A percentile compares a stretch with the other conserved stretches of the same genome.
These are phyloP conservation scores for Athelia sp. DNA, from an alignment of 1,284 basidiomycete species.

Conservation along the genomic window DNA sequence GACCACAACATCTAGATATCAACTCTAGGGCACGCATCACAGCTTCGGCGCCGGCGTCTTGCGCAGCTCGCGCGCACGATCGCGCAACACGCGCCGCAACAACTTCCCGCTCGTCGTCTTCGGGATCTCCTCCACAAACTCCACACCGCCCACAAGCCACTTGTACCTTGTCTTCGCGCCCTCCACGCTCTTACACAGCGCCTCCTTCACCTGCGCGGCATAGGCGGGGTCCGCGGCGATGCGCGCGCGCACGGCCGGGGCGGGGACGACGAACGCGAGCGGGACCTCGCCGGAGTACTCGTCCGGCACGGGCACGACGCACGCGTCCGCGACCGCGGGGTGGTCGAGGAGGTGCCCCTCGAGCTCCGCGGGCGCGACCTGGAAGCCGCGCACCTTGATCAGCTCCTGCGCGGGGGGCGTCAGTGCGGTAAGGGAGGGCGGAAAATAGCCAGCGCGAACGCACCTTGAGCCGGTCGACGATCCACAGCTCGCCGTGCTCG, in stretches of 20 bases:
- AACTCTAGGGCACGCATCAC: no score
- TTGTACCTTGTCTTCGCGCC: constrained; percentile 72
- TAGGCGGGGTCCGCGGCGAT: constrained; percentile 27
- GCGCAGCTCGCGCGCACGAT: constrained; percentile 28
- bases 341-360: constrained; percentile 73
- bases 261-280: constrained; percentile 62
- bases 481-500: constrained; percentile 48
- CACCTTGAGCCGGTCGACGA: constrained; percentile 65
- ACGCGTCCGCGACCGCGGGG: constrained; percentile 48
- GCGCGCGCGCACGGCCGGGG: constrained; percentile 35
- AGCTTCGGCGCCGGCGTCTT: not conserved
- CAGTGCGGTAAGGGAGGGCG: no score
- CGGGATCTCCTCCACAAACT: constrained; percentile 63
- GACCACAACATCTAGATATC: no score
- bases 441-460: no score
- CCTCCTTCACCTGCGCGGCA: not conserved
- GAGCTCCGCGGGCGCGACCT: constrained; percentile 53
- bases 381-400: constrained; percentile 46
- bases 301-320: constrained; percentile 71
- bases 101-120: constrained; percentile 74
- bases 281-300: constrained; percentile 80
- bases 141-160: constrained; percentile 59
- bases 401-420: constrained; percentile 54
- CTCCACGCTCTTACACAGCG: constrained; percentile 33
- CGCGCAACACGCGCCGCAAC: constrained; percentile 38